Evolutionary conservation across 1,284 basidiomycete genomes (phyloP), one percentile per base, ranked within the genome.

Genomic region (Cerrena zonata): DNA sequence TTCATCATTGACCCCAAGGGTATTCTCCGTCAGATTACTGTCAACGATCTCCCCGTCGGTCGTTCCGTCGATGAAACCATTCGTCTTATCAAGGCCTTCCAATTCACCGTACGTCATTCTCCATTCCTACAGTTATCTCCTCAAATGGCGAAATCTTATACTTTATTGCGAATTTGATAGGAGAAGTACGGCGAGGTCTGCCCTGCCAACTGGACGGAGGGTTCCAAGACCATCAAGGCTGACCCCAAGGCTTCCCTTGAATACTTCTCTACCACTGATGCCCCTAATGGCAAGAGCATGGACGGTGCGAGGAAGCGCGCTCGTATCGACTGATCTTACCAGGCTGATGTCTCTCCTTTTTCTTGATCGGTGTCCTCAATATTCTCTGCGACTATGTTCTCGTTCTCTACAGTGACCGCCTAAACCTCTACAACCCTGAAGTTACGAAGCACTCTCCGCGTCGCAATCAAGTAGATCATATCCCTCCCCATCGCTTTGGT

Each of bases 1-100:
- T 94, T 94, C 78, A 76, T 94, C 66, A 91, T 94, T 61, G 91
- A 94, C 68, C 91, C 91, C 53, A 86, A 89, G 71, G 91, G 91
- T 50, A 79, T 75, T 52, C 72, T 93, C 49, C 79, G 86, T 56
- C 89, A 91, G 74, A 86, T 89, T 59, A 91, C 89, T 42, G 74
- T 94, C 58, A 94, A 94, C 66, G 91, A 94, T 68, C 78, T 93
- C 49, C 89, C 91, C 27, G 91, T 94, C 52, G 91, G 91, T 36
- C 87, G 91, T 54, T 91, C 89, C 3, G 91, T 94, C 53, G 91
- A 92, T 47, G 91, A 94, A 74, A 92, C 91, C 5, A 65, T 93
- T 56, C 86, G 91, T 54, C 81, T 94, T 52, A 73, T 94, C 70
- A 86, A 94, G 71, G 91, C 91, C 12, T 93, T 94, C 85, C 91